phyloP scores from a whole-genome alignment of 495 filamentous ascomycete species.

The Diplogelasinospora grovesii region DNA sequence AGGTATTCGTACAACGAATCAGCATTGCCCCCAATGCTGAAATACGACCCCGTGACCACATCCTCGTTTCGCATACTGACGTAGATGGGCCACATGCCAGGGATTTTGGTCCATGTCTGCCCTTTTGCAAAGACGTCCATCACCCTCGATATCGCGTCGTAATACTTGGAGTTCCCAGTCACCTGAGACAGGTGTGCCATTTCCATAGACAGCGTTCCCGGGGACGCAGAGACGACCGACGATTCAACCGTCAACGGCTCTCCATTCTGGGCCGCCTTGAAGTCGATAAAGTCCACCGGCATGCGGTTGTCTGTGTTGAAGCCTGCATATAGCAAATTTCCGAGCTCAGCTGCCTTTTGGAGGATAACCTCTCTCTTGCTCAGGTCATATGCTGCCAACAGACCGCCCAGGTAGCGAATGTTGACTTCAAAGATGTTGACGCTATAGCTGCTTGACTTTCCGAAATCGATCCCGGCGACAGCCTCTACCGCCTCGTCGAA shows the following conservation, averaged over 20 bases:
- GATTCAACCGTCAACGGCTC: slow-evolving; percentile 26
- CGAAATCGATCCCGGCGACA: slow-evolving; percentile 78
- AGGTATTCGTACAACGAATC: slow-evolving; percentile 91
- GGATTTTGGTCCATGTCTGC: slow-evolving; percentile 62
- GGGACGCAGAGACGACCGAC: slow-evolving; percentile 28
- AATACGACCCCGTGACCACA: slow-evolving; percentile 37
- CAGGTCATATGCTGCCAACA: slow-evolving; percentile 73
- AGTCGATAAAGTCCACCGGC: slow-evolving; percentile 59
- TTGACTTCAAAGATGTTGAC: slow-evolving; percentile 79
- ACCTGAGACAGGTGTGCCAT: slow-evolving; percentile 82
- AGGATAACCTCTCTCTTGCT: slow-evolving; percentile 64
- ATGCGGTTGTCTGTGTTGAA: slow-evolving; percentile 89
- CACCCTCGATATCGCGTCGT: slow-evolving; percentile 79
- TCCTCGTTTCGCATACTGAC: slow-evolving; percentile 52
- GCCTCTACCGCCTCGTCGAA: slow-evolving; percentile 74
- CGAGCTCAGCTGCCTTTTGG: slow-evolving; percentile 75
- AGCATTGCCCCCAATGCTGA: slow-evolving; percentile 66
- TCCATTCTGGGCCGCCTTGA: slow-evolving; percentile 37
- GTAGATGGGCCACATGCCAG: slow-evolving; percentile 75
- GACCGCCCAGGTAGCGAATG: slow-evolving; percentile 74
- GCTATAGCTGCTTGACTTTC: slow-evolving; percentile 51
- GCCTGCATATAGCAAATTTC: slow-evolving; percentile 71
- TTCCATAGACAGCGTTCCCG: slow-evolving; percentile 64
- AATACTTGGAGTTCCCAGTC: slow-evolving; percentile 81
- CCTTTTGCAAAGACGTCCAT: slow-evolving; percentile 67